Conservation (phyloP, 2,329 filamentous ascomycete genomes). For the Fusarium domesticum region DNA sequence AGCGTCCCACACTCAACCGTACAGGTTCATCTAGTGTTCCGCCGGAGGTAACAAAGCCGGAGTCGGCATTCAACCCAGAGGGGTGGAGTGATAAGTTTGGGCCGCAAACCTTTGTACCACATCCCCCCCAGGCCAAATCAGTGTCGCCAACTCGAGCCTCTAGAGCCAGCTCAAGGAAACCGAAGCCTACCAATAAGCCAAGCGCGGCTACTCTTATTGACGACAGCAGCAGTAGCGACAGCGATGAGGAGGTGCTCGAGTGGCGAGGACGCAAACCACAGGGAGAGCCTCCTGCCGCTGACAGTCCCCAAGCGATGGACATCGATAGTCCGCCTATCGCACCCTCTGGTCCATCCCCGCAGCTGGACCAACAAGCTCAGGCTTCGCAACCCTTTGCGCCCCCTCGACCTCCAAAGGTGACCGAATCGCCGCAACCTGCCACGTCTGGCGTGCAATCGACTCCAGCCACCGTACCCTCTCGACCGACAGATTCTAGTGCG, state of each 20-base stretch:
- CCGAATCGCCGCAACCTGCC: conserved; percentile 2
- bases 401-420: conserved; percentile 1
- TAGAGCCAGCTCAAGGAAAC: conserved; percentile 54
- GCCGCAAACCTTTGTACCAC: conserved; percentile 53
- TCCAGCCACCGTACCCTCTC: neutral
- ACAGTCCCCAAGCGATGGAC: conserved; percentile 62
- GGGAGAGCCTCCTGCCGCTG: conserved; percentile 29
- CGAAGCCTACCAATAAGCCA: conserved; percentile 54
- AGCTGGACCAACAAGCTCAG: conserved; percentile 12
- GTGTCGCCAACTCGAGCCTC: conserved; percentile 44
- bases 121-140: conserved; percentile 37
- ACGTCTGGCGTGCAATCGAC: neutral
- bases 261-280: conserved; percentile 37
- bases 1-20: conserved; percentile 24
- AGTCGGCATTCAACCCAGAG: conserved; percentile 47
- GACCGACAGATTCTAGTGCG: conserved; percentile 26
- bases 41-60: conserved; percentile 23
- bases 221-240: conserved; percentile 40
- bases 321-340: conserved; percentile 52
- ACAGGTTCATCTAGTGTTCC: conserved; percentile 22
- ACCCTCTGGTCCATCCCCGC: conserved; percentile 17
- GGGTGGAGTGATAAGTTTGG: conserved; percentile 55
- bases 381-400: conserved; percentile 12
- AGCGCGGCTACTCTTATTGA: conserved; percentile 47
- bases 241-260: conserved; percentile 39